Conservation (phyloP, 176 grass and related monocot species). For the Otatea glauca region DNA sequence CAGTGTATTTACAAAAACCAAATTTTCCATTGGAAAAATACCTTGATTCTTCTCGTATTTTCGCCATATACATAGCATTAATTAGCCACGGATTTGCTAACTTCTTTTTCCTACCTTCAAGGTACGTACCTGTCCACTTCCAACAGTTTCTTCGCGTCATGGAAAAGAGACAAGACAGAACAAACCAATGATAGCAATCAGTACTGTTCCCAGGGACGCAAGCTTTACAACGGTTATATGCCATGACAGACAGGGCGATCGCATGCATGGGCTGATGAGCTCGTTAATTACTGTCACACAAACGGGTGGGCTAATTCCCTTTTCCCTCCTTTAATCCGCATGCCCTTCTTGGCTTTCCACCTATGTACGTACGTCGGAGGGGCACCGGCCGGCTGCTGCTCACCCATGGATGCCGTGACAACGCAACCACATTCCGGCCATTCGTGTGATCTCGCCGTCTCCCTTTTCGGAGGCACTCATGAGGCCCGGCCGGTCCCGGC, state of each 20-base stretch:
- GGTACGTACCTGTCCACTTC: neutral
- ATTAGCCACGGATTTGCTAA: neutral
- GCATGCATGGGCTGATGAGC: constrained; percentile 16
- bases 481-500: neutral
- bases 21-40: neutral
- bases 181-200: neutral
- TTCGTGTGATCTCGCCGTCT: constrained; percentile 42
- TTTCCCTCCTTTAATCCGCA: neutral
- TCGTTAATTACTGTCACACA: constrained; percentile 44
- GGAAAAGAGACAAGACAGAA: neutral
- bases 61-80: neutral
- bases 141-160: constrained; percentile 11
- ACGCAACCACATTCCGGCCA: constrained; percentile 60
- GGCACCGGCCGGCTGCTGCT: neutral
- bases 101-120: neutral
- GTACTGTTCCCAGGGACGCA: neutral
- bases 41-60: neutral
- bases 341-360: constrained; percentile 30
- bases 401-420: constrained; percentile 55
- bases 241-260: neutral
- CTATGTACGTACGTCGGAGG: neutral
- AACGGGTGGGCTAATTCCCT: constrained; percentile 51
- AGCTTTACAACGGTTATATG: constrained; percentile 48
- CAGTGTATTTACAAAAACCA: neutral
- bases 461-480: constrained; percentile 40